Percentiles rank a stretch among this genome's conserved stretches.
Conservation (phyloP, 257 asterid genomes). For the Ocimum tenuiflorum region DNA sequence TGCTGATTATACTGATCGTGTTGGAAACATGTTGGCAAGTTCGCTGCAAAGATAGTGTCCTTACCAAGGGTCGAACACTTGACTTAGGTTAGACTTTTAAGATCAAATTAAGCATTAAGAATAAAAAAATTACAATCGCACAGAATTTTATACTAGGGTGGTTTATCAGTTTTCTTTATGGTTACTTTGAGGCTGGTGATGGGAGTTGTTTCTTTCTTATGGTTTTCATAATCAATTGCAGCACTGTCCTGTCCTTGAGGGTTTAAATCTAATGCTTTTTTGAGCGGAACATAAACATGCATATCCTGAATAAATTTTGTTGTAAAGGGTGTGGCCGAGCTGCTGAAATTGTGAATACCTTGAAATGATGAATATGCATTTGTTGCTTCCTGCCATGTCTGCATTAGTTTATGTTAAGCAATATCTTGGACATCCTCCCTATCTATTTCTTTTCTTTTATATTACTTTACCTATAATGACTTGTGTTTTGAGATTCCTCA, state of each 20-base stretch:
- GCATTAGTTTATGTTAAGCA: not conserved
- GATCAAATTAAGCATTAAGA: too few relatives aligned
- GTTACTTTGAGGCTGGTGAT: not conserved
- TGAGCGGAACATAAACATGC: not conserved
- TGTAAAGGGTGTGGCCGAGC: not conserved
- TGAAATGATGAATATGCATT: not conserved
- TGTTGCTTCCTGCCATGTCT: not conserved
- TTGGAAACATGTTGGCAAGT: constrained; percentile 60
- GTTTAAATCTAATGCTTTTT: not conserved
- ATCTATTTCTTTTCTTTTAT: not conserved
- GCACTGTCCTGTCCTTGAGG: not conserved
- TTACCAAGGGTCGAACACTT: constrained; percentile 35
- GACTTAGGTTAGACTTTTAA: too few relatives aligned
- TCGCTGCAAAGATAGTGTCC: constrained; percentile 47
- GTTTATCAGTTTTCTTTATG: not conserved
- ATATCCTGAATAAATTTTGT: not conserved
- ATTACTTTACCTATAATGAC: not conserved
- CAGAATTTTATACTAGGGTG: not conserved
- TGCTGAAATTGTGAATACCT: not conserved
- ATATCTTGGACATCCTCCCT: not conserved
- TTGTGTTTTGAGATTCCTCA: not conserved
- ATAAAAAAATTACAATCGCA: too few relatives aligned
- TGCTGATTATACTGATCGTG: constrained; percentile 62
- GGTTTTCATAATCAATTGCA: not conserved
- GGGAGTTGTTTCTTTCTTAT: not conserved